These are phyloP conservation scores for Dactylellina drechsleri DNA, from an alignment of 2,329 filamentous ascomycete genomes.

Conservation along the genomic window DNA sequence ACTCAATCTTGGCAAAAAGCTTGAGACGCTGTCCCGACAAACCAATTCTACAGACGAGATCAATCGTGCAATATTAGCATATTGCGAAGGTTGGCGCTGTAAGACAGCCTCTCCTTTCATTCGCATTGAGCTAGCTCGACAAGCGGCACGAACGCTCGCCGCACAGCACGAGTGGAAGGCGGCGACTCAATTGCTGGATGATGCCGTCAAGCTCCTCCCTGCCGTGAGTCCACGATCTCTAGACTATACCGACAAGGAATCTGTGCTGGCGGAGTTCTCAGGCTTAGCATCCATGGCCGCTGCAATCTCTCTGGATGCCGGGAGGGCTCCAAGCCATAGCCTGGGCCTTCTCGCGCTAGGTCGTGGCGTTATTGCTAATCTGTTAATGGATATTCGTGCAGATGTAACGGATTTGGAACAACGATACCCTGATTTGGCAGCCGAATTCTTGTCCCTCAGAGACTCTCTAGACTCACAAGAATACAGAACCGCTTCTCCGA, in stretches of 20 bases:
- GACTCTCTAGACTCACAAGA: neutral
- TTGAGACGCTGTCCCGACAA: too few relatives aligned
- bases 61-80: too few relatives aligned
- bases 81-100: too few relatives aligned
- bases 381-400: constrained; percentile 56
- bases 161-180: neutral
- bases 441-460: neutral
- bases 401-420: constrained; percentile 38
- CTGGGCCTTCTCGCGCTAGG: constrained; percentile 58
- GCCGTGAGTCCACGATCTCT: neutral
- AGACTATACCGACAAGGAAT: neutral
- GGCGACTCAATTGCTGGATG: neutral
- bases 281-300: neutral
- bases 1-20: too few relatives aligned
- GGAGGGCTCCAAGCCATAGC: constrained; percentile 35
- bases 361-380: constrained; percentile 57
- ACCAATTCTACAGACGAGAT: too few relatives aligned
- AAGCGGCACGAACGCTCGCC: neutral
- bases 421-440: constrained; percentile 41
- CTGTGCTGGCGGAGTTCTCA: neutral
- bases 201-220: constrained; percentile 1
- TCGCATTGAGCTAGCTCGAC: too few relatives aligned
- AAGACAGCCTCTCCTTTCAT: too few relatives aligned
- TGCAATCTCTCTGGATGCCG: constrained; percentile 32
- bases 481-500: neutral